phyloP scores from a whole-genome alignment of 2,329 filamentous ascomycete genomes.

The Alternaria solani region DNA sequence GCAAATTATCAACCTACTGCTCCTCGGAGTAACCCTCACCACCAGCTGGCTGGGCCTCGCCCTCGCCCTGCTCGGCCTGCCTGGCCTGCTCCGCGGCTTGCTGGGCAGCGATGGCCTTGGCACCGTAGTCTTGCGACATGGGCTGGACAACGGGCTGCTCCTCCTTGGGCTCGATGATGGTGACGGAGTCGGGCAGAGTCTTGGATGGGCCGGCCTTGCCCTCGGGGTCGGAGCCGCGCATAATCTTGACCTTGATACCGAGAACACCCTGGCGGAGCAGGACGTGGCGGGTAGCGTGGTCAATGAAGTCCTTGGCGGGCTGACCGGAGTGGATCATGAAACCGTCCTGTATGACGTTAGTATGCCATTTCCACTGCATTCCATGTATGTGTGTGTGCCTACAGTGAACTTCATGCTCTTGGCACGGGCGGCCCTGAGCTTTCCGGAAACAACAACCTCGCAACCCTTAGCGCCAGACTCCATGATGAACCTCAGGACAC shows the following conservation, averaged over 20 bases:
- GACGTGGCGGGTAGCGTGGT: slow-evolving; percentile 97
- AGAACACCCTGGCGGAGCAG: slow-evolving; percentile 99
- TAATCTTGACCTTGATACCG: slow-evolving; percentile 99
- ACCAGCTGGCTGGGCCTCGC: slow-evolving; percentile 52
- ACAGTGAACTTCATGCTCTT: slow-evolving; percentile 99
- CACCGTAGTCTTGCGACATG: slow-evolving; percentile 97
- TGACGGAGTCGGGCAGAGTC: slow-evolving; percentile 96
- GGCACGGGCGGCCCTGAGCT: slow-evolving; percentile 97
- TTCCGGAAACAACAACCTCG: slow-evolving; percentile 98
- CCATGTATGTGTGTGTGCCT: slow-evolving; percentile 43
- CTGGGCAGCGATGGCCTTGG: slow-evolving; percentile 78
- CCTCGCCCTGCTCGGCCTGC: slow-evolving; percentile 66
- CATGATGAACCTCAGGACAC: slow-evolving; percentile 99
- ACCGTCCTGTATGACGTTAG: slow-evolving; percentile 69
- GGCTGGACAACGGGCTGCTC: slow-evolving; percentile 95
- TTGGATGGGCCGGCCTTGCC: slow-evolving; percentile 98
- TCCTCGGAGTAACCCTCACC: slow-evolving; percentile 45
- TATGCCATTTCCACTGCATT: slow-evolving; percentile 1
- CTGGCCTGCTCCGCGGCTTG: slow-evolving; percentile 71
- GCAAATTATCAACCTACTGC: slow-evolving; percentile 37
- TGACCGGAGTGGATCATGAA: slow-evolving; percentile 99
- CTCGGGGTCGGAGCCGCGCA: slow-evolving; percentile 99
- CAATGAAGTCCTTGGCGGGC: slow-evolving; percentile 99
- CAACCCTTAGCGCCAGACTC: slow-evolving; percentile 99
- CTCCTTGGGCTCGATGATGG: slow-evolving; percentile 99